phyloP scores from a whole-genome alignment of 306 rosid species.

The Prunus armeniaca region DNA sequence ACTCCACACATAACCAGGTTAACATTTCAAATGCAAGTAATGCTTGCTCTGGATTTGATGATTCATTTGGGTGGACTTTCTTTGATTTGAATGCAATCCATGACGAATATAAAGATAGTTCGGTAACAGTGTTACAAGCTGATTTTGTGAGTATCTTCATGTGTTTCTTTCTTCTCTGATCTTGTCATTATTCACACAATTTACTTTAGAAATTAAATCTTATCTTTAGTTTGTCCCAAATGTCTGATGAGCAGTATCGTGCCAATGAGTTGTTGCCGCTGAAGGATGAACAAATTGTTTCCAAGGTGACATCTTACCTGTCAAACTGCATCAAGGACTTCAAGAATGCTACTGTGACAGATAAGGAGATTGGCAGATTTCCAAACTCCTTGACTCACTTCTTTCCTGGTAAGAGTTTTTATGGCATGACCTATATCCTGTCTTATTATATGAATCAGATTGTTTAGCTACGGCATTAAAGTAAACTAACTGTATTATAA shows the following conservation, averaged over 20 bases:
- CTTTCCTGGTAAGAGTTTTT: conserved; percentile 43
- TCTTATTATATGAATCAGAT: neutral
- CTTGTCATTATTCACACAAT: neutral
- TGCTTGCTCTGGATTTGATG: conserved; percentile 41
- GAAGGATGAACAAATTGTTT: conserved; percentile 37
- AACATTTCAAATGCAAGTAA: conserved; percentile 51
- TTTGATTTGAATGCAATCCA: conserved; percentile 50
- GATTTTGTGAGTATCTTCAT: conserved; percentile 49
- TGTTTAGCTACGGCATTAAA: neutral
- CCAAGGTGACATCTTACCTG: conserved; percentile 43
- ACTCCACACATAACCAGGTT: conserved; percentile 34
- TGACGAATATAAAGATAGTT: conserved; percentile 40
- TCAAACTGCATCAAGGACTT: conserved; percentile 45
- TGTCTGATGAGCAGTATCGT: conserved; percentile 34
- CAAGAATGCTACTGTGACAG: conserved; percentile 28
- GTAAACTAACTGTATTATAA: neutral
- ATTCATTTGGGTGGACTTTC: conserved; percentile 56
- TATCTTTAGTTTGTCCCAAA: neutral
- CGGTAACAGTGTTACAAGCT: conserved; percentile 49
- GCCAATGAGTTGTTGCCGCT: conserved; percentile 50
- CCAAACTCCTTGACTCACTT: conserved; percentile 47
- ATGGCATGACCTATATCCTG: neutral
- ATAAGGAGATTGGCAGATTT: conserved; percentile 46
- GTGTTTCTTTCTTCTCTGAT: neutral
- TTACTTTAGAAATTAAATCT: neutral